A percentile compares a stretch with the other conserved stretches of the same genome.
These are phyloP conservation scores for Camelina sativa DNA, from an alignment of 345 rosid species.

Conservation along the genomic window DNA sequence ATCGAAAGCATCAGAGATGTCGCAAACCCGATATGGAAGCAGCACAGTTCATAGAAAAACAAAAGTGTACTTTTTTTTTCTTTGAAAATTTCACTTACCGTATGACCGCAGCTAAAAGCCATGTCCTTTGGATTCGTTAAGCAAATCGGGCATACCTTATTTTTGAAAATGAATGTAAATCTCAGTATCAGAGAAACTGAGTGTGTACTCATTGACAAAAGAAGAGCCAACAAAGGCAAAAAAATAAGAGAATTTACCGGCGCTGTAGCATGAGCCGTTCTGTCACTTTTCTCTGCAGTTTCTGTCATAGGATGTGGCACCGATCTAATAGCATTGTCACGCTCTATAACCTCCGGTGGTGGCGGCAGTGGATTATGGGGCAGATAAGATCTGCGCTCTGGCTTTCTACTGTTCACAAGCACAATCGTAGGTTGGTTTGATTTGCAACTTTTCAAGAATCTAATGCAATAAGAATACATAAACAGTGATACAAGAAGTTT, in stretches of 20 bases:
- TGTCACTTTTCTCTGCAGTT: conserved; percentile 47
- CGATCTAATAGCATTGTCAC: conserved; percentile 57
- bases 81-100: conserved; percentile 52
- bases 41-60: conserved; percentile 17
- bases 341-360: conserved; percentile 71
- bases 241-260: conserved; percentile 42
- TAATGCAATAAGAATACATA: not conserved
- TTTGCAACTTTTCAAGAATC: conserved; percentile 20
- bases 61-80: not conserved
- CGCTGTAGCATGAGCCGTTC: conserved; percentile 45
- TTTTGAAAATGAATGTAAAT: not conserved
- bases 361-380: conserved; percentile 69
- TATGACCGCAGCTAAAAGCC: conserved; percentile 98
- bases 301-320: conserved; percentile 38
- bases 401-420: conserved; percentile 50
- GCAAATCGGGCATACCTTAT: conserved; percentile 94
- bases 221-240: not conserved
- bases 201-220: not conserved
- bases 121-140: conserved; percentile 83
- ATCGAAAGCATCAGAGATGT: conserved; percentile 1
- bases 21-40: conserved; percentile 5
- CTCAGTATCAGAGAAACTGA: conserved; percentile 8
- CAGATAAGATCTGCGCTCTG: conserved; percentile 34
- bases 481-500: not conserved
- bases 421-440: conserved; percentile 29